Evolutionary conservation across 1,139 yeast species (phyloP).

Genomic region (Scheffersomyces lignicola): DNA sequence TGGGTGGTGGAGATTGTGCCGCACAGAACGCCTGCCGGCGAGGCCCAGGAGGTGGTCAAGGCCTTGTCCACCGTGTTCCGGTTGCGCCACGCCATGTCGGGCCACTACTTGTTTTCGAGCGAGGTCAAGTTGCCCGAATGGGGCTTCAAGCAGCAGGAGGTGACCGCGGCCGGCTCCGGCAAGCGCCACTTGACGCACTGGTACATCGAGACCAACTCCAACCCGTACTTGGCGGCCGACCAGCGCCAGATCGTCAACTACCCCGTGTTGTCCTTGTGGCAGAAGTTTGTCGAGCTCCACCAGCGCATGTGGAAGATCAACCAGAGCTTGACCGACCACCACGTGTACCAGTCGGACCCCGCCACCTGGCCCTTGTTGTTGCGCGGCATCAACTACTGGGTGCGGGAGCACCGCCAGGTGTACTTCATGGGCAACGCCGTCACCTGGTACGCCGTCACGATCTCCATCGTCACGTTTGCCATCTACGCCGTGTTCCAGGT

Average conservation of each 20-base stretch:
- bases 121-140: conserved; percentile 86
- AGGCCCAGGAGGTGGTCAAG: conserved; percentile 61
- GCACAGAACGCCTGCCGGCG: conserved; percentile 53
- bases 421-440: conserved; percentile 90
- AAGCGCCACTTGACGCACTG: conserved; percentile 72
- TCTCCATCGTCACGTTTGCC: conserved; percentile 53
- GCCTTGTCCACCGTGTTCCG: conserved; percentile 86
- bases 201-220: conserved; percentile 81
- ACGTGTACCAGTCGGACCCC: conserved; percentile 87
- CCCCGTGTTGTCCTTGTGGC: conserved; percentile 59
- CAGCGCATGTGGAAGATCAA: conserved; percentile 90
- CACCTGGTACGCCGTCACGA: conserved; percentile 85
- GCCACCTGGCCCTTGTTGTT: conserved; percentile 82
- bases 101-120: conserved; percentile 86
- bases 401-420: conserved; percentile 69
- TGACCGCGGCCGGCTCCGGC: conserved; percentile 86
- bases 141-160: conserved; percentile 98
- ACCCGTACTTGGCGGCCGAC: conserved; percentile 27
- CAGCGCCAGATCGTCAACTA: conserved; percentile 50
- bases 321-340: conserved; percentile 80
- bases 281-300: conserved; percentile 78
- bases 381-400: conserved; percentile 97
- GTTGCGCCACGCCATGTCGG: conserved; percentile 86
- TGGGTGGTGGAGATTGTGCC: conserved; percentile 85
- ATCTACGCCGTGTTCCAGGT: conserved; percentile 55